Evolutionary conservation across 1,284 basidiomycete genomes (phyloP).

Genomic region (Microstroma glucosiphilum): DNA sequence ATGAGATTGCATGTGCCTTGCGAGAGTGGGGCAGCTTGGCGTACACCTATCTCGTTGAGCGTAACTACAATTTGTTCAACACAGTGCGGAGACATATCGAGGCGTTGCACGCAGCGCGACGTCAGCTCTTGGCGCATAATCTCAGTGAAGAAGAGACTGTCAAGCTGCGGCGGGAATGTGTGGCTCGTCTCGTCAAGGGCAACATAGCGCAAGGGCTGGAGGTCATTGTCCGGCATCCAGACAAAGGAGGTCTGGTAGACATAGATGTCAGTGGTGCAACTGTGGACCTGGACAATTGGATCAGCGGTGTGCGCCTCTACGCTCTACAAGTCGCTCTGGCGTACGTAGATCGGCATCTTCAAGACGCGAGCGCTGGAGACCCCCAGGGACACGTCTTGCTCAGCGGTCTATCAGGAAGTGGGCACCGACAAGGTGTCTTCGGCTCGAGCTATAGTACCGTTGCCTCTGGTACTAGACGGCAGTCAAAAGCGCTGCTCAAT

Average conservation of each 20-base stretch:
- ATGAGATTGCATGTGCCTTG: slow-evolving; percentile 92
- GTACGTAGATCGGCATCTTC: slow-evolving; percentile 35
- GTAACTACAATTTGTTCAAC: slow-evolving; percentile 84
- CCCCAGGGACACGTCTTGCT: slow-evolving; percentile 20
- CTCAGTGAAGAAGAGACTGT: slow-evolving; percentile 80
- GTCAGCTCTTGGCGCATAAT: slow-evolving; percentile 79
- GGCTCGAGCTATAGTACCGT: slow-evolving; percentile 40
- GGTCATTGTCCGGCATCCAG: slow-evolving; percentile 88
- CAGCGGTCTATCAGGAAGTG: slow-evolving; percentile 13
- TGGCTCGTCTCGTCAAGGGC: slow-evolving; percentile 76
- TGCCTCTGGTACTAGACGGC: slow-evolving; percentile 10
- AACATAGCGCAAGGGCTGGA: slow-evolving; percentile 89
- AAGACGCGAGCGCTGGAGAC: slow-evolving; percentile 9
- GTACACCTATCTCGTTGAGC: slow-evolving; percentile 78
- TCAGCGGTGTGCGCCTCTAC: slow-evolving; percentile 46
- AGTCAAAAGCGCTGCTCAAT: not conserved
- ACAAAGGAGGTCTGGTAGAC: slow-evolving; percentile 77
- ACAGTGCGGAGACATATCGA: slow-evolving; percentile 83
- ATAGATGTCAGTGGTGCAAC: slow-evolving; percentile 37
- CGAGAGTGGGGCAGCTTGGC: slow-evolving; percentile 91
- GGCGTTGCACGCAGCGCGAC: slow-evolving; percentile 76
- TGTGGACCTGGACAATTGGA: slow-evolving; percentile 39
- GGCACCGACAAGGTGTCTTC: slow-evolving; percentile 19
- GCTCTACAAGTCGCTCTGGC: slow-evolving; percentile 49
- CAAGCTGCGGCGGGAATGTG: slow-evolving; percentile 76